These are phyloP conservation scores for Russula dissimulans DNA, from an alignment of 768 basidiomycete species.

Conservation along the genomic window DNA sequence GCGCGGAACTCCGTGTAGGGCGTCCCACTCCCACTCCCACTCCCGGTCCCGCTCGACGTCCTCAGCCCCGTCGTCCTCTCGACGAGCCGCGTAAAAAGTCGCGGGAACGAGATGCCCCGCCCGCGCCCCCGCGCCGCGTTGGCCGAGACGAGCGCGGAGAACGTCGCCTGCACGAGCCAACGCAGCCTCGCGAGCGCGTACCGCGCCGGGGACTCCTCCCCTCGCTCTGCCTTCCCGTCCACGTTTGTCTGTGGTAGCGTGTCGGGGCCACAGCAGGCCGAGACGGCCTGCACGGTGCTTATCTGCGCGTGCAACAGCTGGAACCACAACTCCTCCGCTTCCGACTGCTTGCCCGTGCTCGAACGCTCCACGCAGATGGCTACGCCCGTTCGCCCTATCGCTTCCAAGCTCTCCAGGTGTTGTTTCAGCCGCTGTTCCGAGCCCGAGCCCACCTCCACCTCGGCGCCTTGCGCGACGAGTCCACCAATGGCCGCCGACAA, in stretches of 20 bases:
- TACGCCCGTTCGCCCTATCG: conserved; percentile 52
- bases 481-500: conserved; percentile 39
- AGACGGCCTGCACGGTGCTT: conserved; percentile 62
- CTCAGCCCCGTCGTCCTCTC: conserved; percentile 42
- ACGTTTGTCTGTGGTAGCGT: conserved; percentile 6
- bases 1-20: conserved; percentile 86
- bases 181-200: conserved; percentile 48
- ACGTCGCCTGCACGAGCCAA: conserved; percentile 73
- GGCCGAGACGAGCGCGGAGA: conserved; percentile 75
- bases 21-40: too few relatives aligned
- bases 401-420: conserved; percentile 41
- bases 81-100: conserved; percentile 85
- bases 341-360: conserved; percentile 6
- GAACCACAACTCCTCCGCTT: conserved; percentile 80
- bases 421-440: conserved; percentile 24
- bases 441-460: not conserved
- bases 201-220: not conserved
- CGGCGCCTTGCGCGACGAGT: conserved; percentile 22
- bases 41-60: conserved; percentile 28
- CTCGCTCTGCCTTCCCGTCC: conserved; percentile 14
- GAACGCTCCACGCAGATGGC: conserved; percentile 66
- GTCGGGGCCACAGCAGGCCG: conserved; percentile 31
- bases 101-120: conserved; percentile 68
- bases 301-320: conserved; percentile 76
- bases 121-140: conserved; percentile 51